Evolutionary conservation across 2,329 filamentous ascomycete species (phyloP), one percentile per base, ranked within the genome.

Genomic region (Graphium sp.): DNA sequence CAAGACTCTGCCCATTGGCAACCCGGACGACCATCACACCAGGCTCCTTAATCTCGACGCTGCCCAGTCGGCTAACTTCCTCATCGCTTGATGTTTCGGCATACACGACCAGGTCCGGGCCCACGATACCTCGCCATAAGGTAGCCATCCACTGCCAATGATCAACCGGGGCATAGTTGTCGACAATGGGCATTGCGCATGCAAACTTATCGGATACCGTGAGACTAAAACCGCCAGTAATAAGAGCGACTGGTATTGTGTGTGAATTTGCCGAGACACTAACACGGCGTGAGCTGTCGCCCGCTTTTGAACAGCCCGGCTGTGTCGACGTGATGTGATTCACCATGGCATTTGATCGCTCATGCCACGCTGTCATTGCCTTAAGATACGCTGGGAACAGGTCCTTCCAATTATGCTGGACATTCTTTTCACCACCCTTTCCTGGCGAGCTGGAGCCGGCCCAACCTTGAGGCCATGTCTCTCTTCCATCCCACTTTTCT

Each of bases 61-160:
- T 50, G 3, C 59, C 62, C 26, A 29, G 36, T 14, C 39, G 45
- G n/a, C 38, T 37, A 24, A 49, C 44, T 30, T 54, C 53, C 10
- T 52, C 49, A 22, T 51, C 48, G 6, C 41, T 20, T 25, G 41
- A 40, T 21, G 47, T 40, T 41, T 58, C 62, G 12, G 79, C 64
- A 42, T 78, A 82, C 17, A 89, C 60, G 2, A 78, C 78, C 25
- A 87, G 55, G 48, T 95, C 87, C 0, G 87, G 73, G 0, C 79
- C 82, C 2, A 85, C 64, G 30, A 81, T 78, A 7, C 83, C 82
- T 7, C 85, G 74, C 87, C 87, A 95, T 14, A 94, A 66, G 24
- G 80, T 87, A 20, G 87, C 87, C 60, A 89, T 83, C 87, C 87
- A 95, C 49, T 91, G 80, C 84, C 87, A 95, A 53, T 95, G 87